Evolutionary conservation across 345 rosid species (phyloP).

Genomic region (Aquilaria yunnanensis): DNA sequence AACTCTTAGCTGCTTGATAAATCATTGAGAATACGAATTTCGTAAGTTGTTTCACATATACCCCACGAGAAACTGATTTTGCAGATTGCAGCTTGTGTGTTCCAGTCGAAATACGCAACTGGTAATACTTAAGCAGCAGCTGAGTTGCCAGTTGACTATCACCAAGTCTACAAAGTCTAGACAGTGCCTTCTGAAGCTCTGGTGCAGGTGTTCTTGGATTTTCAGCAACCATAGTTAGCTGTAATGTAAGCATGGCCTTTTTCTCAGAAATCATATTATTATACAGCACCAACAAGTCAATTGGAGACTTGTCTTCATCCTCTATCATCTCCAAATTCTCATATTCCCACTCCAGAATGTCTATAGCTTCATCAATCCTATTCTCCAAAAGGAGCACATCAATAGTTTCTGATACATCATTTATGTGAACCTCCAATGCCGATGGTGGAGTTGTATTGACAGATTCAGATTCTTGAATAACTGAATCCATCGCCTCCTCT

Average conservation of each 20-base stretch:
- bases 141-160: slow-evolving; percentile 35
- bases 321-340: slow-evolving; percentile 28
- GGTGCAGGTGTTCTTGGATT: slow-evolving; percentile 45
- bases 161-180: slow-evolving; percentile 41
- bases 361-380: slow-evolving; percentile 41
- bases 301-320: slow-evolving; percentile 11
- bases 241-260: slow-evolving; percentile 28
- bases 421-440: slow-evolving; percentile 27
- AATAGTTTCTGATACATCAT: slow-evolving; percentile 31
- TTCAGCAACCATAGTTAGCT: slow-evolving; percentile 35
- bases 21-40: slow-evolving; percentile 50
- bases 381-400: slow-evolving; percentile 42
- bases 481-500: slow-evolving; percentile 26
- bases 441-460: slow-evolving; percentile 20
- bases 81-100: slow-evolving; percentile 27
- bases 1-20: slow-evolving; percentile 56
- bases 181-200: slow-evolving; percentile 51
- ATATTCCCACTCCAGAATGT: slow-evolving; percentile 32
- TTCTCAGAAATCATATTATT: slow-evolving; percentile 33
- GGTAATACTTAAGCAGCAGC: slow-evolving; percentile 47
- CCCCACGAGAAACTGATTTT: slow-evolving; percentile 17
- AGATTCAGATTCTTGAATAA: slow-evolving; percentile 17
- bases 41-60: slow-evolving; percentile 38
- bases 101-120: slow-evolving; percentile 37
- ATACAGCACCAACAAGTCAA: slow-evolving; percentile 20